These are phyloP conservation scores for Phialophora tarda DNA, from an alignment of 2,329 filamentous ascomycete genomes.

Conservation along the genomic window DNA sequence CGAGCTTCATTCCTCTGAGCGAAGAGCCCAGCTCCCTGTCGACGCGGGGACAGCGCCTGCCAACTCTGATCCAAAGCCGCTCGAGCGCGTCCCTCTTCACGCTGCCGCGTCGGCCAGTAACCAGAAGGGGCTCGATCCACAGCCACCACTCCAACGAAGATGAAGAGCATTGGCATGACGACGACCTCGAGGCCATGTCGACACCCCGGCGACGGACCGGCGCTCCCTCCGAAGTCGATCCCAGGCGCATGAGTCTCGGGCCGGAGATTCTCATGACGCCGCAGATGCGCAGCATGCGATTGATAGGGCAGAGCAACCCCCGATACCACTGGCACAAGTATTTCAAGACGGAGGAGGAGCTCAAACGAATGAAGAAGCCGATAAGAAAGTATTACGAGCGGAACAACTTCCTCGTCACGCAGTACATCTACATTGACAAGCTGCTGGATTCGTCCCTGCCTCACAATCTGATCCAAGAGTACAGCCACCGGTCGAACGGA, in stretches of 20 bases:
- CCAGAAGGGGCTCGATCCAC: constrained; percentile 29
- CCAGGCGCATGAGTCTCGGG: constrained; percentile 35
- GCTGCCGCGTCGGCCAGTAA: constrained; percentile 20
- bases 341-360: constrained; percentile 78
- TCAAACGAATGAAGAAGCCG: constrained; percentile 73
- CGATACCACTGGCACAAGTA: constrained; percentile 85
- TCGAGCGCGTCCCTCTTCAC: constrained; percentile 37
- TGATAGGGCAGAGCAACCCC: constrained; percentile 88
- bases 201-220: constrained; percentile 35
- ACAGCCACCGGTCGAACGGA: constrained; percentile 66
- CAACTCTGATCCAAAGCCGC: constrained; percentile 42
- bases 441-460: constrained; percentile 91
- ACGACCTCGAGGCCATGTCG: constrained; percentile 19
- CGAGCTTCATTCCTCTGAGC: constrained; percentile 42
- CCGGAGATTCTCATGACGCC: constrained; percentile 41
- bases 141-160: constrained; percentile 36
- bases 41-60: constrained; percentile 49
- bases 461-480: constrained; percentile 89
- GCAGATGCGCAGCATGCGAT: constrained; percentile 66
- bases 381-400: constrained; percentile 85
- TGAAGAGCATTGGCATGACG: constrained; percentile 28
- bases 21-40: constrained; percentile 46
- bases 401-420: constrained; percentile 84
- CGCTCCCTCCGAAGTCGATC: constrained; percentile 29
- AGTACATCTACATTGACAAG: constrained; percentile 92